phyloP scores from a whole-genome alignment of 148 eudicot species.

The Camellia lanceoleosa region DNA sequence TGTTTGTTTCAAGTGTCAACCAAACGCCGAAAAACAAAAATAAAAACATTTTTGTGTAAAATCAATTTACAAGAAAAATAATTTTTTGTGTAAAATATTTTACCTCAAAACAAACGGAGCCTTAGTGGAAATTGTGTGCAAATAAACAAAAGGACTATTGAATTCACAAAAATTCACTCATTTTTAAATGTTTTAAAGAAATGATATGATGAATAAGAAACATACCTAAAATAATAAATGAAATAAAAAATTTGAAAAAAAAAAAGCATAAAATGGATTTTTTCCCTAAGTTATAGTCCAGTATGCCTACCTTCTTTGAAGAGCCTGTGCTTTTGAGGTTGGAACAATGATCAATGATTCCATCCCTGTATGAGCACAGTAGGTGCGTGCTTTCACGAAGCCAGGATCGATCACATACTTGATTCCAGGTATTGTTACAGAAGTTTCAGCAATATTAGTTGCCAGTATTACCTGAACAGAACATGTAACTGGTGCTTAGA shows the following conservation, averaged over 20 bases:
- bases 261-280: neutral
- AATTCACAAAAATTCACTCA: neutral
- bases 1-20: too few species aligned
- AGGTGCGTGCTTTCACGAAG: slow-evolving; percentile 86
- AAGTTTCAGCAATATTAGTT: slow-evolving; percentile 97
- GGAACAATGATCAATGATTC: slow-evolving; percentile 71
- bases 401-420: slow-evolving; percentile 97
- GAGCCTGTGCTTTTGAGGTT: slow-evolving; percentile 96
- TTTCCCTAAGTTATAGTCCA: neutral
- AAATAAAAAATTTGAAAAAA: neutral
- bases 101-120: too few species aligned
- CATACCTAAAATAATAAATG: neutral
- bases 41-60: too few species aligned
- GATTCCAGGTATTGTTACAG: slow-evolving; percentile 22
- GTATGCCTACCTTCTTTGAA: slow-evolving; percentile 74
- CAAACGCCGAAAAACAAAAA: too few species aligned
- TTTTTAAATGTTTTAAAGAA: too few species aligned
- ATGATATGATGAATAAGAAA: neutral
- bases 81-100: too few species aligned
- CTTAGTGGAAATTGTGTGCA: neutral
- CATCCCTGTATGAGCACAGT: slow-evolving; percentile 71
- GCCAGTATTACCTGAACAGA: slow-evolving; percentile 76
- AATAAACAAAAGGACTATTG: neutral
- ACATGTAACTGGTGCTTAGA: neutral
- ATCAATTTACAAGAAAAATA: too few species aligned